A percentile compares a stretch with the other conserved stretches of the same genome.
Evolutionary conservation across 768 basidiomycete genomes (phyloP).

Genomic region (Termitomyces sp.): DNA sequence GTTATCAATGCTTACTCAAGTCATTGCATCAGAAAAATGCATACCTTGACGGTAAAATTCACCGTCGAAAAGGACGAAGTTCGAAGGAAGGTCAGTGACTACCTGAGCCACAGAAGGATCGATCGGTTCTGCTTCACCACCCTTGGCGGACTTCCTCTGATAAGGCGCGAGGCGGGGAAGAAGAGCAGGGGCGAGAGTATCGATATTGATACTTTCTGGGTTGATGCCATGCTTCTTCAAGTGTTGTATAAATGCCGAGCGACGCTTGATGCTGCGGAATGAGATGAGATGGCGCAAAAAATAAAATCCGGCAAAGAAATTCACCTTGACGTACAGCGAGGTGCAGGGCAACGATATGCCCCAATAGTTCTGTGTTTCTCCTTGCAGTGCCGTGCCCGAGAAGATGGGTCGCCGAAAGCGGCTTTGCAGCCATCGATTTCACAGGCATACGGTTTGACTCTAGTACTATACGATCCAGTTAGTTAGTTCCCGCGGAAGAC

Average conservation of each 20-base stretch:
- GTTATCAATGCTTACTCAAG: not conserved
- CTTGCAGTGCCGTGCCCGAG: constrained; percentile 57
- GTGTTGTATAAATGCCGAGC: constrained; percentile 51
- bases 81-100: not conserved
- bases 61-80: not conserved
- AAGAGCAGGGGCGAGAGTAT: constrained; percentile 24
- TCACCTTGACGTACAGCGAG: constrained; percentile 45
- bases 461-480: constrained; percentile 31
- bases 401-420: constrained; percentile 66
- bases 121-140: not conserved
- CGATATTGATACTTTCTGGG: constrained; percentile 24
- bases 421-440: constrained; percentile 38
- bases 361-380: constrained; percentile 47
- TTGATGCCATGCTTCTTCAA: constrained; percentile 44
- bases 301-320: constrained; percentile 5
- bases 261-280: constrained; percentile 56
- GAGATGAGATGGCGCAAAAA: not conserved
- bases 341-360: constrained; percentile 39
- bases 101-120: not conserved
- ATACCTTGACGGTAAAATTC: constrained; percentile 1
- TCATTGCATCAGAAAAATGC: not conserved
- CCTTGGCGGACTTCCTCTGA: not conserved
- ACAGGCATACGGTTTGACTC: constrained; percentile 49
- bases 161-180: constrained; percentile 11
- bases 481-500: not conserved